Evolutionary conservation across 441 rosid genomes (phyloP).

Genomic region (Brassica balearica): DNA sequence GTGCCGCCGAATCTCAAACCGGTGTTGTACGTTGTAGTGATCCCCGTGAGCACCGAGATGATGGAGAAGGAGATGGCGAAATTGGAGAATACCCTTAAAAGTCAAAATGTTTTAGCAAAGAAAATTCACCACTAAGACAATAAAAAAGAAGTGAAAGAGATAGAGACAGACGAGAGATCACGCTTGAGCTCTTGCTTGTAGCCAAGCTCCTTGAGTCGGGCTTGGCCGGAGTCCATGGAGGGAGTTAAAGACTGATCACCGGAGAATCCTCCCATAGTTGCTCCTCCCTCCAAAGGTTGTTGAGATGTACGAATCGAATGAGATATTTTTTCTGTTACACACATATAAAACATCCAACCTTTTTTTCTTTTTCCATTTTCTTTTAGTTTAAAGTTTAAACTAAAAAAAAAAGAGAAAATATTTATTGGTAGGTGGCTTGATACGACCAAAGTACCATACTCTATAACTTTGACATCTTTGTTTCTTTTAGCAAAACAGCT

Average conservation of each 20-base stretch:
- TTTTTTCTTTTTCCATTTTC: not conserved
- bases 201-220: slow-evolving; percentile 83
- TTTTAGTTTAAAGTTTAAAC: not conserved
- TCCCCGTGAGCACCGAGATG: slow-evolving; percentile 89
- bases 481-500: slow-evolving; percentile 1
- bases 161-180: slow-evolving; percentile 72
- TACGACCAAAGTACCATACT: not conserved
- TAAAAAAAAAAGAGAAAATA: not conserved
- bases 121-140: not conserved
- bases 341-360: too few species aligned
- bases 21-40: slow-evolving; percentile 83
- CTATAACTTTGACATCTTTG: not conserved
- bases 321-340: slow-evolving; percentile 16
- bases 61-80: slow-evolving; percentile 94
- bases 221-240: slow-evolving; percentile 70
- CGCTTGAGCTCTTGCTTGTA: slow-evolving; percentile 99
- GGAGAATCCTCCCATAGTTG: slow-evolving; percentile 28
- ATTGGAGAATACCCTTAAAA: slow-evolving; percentile 81
- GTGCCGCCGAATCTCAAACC: slow-evolving; percentile 89
- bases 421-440: not conserved
- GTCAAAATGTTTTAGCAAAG: slow-evolving; percentile 13
- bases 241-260: not conserved
- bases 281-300: slow-evolving; percentile 9
- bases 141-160: not conserved
- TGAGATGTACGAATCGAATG: not conserved